Base-by-base conservation (phyloP, 1,284 basidiomycete genomes). In the Thecaphora thlaspeos region DNA sequence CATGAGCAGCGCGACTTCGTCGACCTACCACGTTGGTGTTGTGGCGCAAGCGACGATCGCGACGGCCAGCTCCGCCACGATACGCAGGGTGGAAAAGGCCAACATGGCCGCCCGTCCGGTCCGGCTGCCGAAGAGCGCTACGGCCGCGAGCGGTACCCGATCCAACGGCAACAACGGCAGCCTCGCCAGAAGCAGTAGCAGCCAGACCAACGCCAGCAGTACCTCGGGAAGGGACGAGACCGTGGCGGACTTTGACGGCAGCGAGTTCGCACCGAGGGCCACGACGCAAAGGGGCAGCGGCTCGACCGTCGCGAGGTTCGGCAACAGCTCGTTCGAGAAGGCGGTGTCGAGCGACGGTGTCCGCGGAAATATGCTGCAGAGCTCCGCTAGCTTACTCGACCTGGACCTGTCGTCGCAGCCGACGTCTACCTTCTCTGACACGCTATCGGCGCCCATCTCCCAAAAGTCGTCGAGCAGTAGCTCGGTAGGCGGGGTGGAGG, bases 61-160 rank as follows among this genome's bases (percentile, higher is more conserved):
- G 22, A 63, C 47, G 18, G 55, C 60, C 4, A 63, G 60, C 49
- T 51, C 55, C 14, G 44, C 60, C 37, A 63, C 61, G 41, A 63
- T 63, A 19, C 51, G 56, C 39, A 58, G 54, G 36, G 39, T 59
- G 2, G 55, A 51, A 21, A 46, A 37, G 18, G 34, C 41, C 41
- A 41, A 47, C n/a, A 51, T 41, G 10, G 43, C 55, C 4, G 55
- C 60, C 21, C 46, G 49, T 23, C 48, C 60, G 34, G 36, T 57
- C 34, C 60, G 60, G 34, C 48, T 55, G 39, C 40, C 55, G 34
- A 57, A 57, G 48, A 32, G 26, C n/a, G n/a, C n/a, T n/a, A 56
- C 46, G 22, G 60, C 52, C 2, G 12, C 45, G 3, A 45, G 47
- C 18, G 17, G 41, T 14, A 41, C 11, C 57, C 60, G 2, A 19